Conservation (phyloP, 306 rosid species). For the Prunus armeniaca region DNA sequence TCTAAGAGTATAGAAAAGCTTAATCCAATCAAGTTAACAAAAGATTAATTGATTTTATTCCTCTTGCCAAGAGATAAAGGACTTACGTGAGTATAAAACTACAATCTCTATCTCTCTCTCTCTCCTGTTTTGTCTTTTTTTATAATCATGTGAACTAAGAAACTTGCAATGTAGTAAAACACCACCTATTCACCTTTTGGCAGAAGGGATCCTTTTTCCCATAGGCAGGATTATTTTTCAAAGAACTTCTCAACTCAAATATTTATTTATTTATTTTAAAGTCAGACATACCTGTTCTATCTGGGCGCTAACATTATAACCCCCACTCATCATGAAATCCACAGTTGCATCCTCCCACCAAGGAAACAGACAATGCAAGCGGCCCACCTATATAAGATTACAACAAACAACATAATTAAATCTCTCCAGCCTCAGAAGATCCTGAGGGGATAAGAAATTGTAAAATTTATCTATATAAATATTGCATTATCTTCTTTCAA, state of each 20-base stretch:
- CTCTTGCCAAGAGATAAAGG: neutral
- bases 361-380: slow-evolving; percentile 81
- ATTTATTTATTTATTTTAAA: too few relatives aligned
- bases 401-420: slow-evolving; percentile 15
- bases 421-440: slow-evolving; percentile 14
- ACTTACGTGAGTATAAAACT: neutral
- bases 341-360: slow-evolving; percentile 92
- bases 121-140: too few relatives aligned
- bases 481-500: neutral
- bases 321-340: slow-evolving; percentile 82
- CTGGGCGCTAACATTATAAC: slow-evolving; percentile 58
- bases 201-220: neutral
- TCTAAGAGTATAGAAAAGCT: neutral
- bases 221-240: neutral
- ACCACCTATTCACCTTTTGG: neutral
- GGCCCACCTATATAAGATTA: slow-evolving; percentile 53
- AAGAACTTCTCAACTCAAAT: neutral
- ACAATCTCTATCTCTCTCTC: neutral
- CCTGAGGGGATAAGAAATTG: neutral
- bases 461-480: neutral
- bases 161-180: neutral
- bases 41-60: neutral
- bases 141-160: neutral
- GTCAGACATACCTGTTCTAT: slow-evolving; percentile 54
- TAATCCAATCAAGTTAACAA: neutral